Conservation (phyloP, 176 grass and related monocot genomes). For the Zoysia japonica region DNA sequence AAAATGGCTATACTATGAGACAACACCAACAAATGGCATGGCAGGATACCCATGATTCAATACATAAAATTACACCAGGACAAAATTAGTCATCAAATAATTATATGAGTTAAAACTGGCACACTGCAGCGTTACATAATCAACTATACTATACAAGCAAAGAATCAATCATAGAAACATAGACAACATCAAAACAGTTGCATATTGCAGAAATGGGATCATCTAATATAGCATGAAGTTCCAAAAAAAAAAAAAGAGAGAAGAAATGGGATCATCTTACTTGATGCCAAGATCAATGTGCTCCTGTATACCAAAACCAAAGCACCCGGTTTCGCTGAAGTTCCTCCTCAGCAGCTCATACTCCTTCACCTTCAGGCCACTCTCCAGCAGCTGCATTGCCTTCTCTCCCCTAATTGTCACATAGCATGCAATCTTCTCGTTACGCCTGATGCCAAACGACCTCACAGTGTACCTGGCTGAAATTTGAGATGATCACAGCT, state of each 20-base stretch:
- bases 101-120: not conserved
- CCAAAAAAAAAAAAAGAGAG: too few species aligned
- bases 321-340: slow-evolving; percentile 85
- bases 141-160: not conserved
- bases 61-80: not conserved
- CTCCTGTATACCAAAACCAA: slow-evolving; percentile 89
- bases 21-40: not conserved
- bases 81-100: not conserved
- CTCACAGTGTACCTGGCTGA: slow-evolving; percentile 74
- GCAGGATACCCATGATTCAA: not conserved
- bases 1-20: not conserved
- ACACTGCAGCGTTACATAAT: not conserved
- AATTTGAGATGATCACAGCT: slow-evolving; percentile 7
- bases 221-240: too few species aligned
- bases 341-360: slow-evolving; percentile 88
- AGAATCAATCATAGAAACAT: not conserved
- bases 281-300: slow-evolving; percentile 94
- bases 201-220: too few species aligned
- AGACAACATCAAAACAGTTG: not conserved
- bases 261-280: slow-evolving; percentile 38
- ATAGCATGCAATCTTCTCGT: slow-evolving; percentile 87
- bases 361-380: slow-evolving; percentile 90
- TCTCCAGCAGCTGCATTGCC: slow-evolving; percentile 92
- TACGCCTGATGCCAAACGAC: slow-evolving; percentile 79
- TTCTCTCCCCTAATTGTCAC: slow-evolving; percentile 85